Conservation (phyloP, 257 asterid genomes). For the Rubia yunnanensis region DNA sequence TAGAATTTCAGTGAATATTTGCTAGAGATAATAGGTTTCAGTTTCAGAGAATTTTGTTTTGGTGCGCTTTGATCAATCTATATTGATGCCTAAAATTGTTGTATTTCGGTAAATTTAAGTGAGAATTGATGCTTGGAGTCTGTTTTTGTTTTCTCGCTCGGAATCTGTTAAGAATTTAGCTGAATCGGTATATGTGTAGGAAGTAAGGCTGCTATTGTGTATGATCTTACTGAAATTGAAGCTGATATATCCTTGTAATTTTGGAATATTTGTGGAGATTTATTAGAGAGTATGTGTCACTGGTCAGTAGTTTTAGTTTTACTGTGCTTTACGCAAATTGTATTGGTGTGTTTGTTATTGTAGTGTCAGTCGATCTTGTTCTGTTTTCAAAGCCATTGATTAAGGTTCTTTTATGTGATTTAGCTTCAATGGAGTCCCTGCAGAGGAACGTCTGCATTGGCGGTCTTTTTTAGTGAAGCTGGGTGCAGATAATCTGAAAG, state of each 20-base stretch:
- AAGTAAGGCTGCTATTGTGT: background rate
- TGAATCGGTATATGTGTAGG: background rate
- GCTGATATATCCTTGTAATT: background rate
- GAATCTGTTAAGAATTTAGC: background rate
- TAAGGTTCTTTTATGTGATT: conserved; percentile 11
- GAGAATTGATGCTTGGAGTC: background rate
- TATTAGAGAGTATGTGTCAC: background rate
- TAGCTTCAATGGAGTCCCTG: conserved; percentile 92
- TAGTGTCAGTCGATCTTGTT: background rate
- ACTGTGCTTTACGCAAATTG: background rate
- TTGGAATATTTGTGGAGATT: background rate
- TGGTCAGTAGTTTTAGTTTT: background rate
- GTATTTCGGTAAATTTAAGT: background rate
- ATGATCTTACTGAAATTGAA: background rate
- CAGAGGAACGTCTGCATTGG: conserved; percentile 96
- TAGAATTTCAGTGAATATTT: background rate
- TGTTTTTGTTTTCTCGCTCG: background rate
- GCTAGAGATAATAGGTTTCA: background rate
- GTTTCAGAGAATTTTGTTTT: background rate
- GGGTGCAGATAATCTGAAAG: conserved; percentile 88
- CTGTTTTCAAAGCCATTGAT: conserved; percentile 1
- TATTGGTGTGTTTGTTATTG: background rate
- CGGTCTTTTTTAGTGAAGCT: conserved; percentile 84
- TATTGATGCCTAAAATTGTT: background rate
- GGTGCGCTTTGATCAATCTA: too few relatives aligned